Evolutionary conservation across 2,329 filamentous ascomycete species (phyloP), one percentile per base, ranked within the genome.

Genomic region (Lasiodiplodia sp.): DNA sequence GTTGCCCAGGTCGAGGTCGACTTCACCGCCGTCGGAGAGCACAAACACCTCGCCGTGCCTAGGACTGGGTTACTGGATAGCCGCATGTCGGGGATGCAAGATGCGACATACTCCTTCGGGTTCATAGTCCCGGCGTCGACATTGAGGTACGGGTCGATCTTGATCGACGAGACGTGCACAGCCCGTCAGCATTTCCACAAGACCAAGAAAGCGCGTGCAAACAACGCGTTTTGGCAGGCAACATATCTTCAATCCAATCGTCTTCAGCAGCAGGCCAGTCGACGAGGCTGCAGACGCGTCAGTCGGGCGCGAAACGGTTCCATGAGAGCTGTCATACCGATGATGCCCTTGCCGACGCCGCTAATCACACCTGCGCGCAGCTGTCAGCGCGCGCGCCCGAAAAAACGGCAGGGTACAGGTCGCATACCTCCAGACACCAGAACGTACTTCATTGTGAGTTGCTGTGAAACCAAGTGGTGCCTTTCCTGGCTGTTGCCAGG

Each of bases 41-140:
- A 97, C 94, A 77, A 95, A 97, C 73, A 92, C 91, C 82, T 97
- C 94, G 72, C 94, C 94, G 78, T 97, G 93, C 80, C 89, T 72
- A 56, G 65, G 57, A 38, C 44, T 21, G 25, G 23, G 63, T 71
- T 25, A 52, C 28, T 31, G n/a, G 47, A 63, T 31, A 47, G 25
- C 18, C 23, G 47, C 56, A 34, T 67, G 28, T 31, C 63, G 44
- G 52, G 49, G 37, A 18, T 56, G 58, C 68, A 47, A 28, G 52
- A 31, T 57, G 31, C 47, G 75, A 57, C 80, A 71, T 81, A 88
- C 86, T 90, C 87, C 71, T 85, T 89, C 51, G 88, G 88, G 75
- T 87, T 86, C 88, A 91, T 91, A 60, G 87, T 89, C 68, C 90
- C 90, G n/a, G 91, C 90, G 84, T 92, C 90, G 78, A 92, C 86